Evolutionary conservation across 164 flowering plant genomes (phyloP), one percentile per base, ranked within the genome.

Genomic region (Sextonia rubra): DNA sequence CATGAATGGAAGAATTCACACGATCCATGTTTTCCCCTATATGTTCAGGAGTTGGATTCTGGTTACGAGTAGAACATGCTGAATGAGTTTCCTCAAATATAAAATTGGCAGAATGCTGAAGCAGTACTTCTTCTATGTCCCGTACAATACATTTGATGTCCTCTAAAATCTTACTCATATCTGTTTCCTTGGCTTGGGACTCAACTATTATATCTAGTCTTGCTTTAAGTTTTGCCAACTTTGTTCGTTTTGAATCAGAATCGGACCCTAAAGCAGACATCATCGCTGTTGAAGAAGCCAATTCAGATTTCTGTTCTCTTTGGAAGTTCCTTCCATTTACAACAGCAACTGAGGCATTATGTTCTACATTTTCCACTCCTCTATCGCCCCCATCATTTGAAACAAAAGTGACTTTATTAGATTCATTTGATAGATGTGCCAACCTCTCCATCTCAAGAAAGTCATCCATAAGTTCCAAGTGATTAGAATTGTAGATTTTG

Each of bases 361-460:
- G 47, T 12, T 71, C 78, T 17, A 37, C 71, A 64, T 32, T 71
- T 32, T 80, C 84, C 68, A 81, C 15, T 73, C 32, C 68, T 76
- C 79, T 80, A 27, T 73, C 70, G 24, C 68, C 64, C 64, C 75
- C 37, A 79, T 47, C 64, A 71, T 75, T 82, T 48, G 82, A 76
- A 74, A 73, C 26, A 15, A 84, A 74, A 29, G 73, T 64, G 17
- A 77, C 72, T 62, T 81, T 85, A 79, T 85, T 83, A 47, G 89
- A 81, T 27, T 85, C 85, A 26, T 80, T 77, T 37, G 91, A 76
- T 32, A 76, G 75, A 75, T 87, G 74, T n/a, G 98, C 99, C 73
- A 95, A 81, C 77, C 88, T 95, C 84, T 95, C 99, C 98, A 95
- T 93, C 85, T 95, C 98, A 60, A 93, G 81, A 78, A 95, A 95